A percentile compares a stretch with the other conserved stretches of the same genome.
These are phyloP conservation scores for Acacia acuminata DNA, from an alignment of 306 rosid genomes.

Conservation along the genomic window DNA sequence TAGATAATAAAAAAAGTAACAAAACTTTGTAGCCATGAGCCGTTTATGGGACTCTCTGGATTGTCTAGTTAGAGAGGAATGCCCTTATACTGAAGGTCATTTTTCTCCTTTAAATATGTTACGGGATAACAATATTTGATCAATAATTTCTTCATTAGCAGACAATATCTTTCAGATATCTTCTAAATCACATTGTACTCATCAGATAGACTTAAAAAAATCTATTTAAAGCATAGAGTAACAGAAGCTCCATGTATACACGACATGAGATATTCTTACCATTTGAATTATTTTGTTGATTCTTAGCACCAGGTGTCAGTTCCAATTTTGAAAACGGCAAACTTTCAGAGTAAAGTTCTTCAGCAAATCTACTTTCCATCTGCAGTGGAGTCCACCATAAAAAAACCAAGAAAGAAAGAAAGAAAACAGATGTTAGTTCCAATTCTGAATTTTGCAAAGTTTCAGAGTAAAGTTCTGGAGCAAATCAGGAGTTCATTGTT, in stretches of 20 bases:
- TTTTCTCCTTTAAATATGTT: not conserved
- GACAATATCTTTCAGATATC: not conserved
- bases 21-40: not conserved
- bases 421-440: slow-evolving; percentile 40
- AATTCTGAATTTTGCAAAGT: slow-evolving; percentile 45
- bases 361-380: slow-evolving; percentile 75
- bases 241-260: slow-evolving; percentile 16
- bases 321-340: slow-evolving; percentile 50
- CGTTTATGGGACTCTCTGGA: not conserved
- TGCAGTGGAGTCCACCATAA: slow-evolving; percentile 28
- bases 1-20: not conserved
- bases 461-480: slow-evolving; percentile 70
- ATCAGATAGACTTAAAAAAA: slow-evolving; percentile 11
- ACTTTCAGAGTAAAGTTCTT: slow-evolving; percentile 76
- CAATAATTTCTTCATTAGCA: not conserved
- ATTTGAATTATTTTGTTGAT: slow-evolving; percentile 27
- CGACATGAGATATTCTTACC: slow-evolving; percentile 36
- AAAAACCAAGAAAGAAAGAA: not conserved
- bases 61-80: not conserved
- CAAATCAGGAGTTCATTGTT: slow-evolving; percentile 29
- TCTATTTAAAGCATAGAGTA: slow-evolving; percentile 1
- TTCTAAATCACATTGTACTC: not conserved
- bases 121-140: not conserved
- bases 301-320: slow-evolving; percentile 30
- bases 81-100: not conserved